Base-by-base conservation (phyloP, 495 filamentous ascomycete genomes). In the Astrothelium macrocarpum region DNA sequence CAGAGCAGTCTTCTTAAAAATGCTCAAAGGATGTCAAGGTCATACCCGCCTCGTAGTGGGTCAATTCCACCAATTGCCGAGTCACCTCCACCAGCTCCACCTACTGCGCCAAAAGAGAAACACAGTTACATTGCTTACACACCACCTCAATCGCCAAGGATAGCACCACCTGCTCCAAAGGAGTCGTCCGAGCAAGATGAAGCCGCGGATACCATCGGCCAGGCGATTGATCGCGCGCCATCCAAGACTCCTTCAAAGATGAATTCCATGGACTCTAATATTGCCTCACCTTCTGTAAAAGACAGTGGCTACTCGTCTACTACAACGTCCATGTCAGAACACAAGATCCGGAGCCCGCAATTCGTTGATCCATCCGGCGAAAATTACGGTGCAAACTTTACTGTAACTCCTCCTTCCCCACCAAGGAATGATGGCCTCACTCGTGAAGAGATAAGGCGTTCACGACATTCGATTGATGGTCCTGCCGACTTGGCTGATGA, bases 21-120 rank as follows among this genome's bases (percentile, higher is more conserved):
- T 70, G 86, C 87, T 28, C 81, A 84, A 62, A 71, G 78, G 18
- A 87, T 88, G 81, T 83, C 87, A 20, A 80, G 78, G 42, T 87
- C 87, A 23, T 78, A 80, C 53, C 85, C 85, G 16, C 83, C 81
- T 4, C 65, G 69, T 29, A 56, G 23, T 56, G 49, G 49, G 29
- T 56, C 49, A 9, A 56, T 56, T 28, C 78, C 60, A 79, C 80
- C 59, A 68, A 74, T 59, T 71, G 69, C 60, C 62, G 73, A 61
- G 71, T 73, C 26, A 61, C 67, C 28, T 74, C 72, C 9, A 32
- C 70, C 16, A 68, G 68, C 62, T 31, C 46, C 18, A 23, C 36
- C 60, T 18, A 31, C 16, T 36, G 49, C 31, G 3, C 62, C 56
- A 26, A 26, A 56, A 20, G 49, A 56, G 3, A 56, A 26, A 16